phyloP scores from a whole-genome alignment of 371 early-diverging fungal species.

The Parasitella parasitica region DNA sequence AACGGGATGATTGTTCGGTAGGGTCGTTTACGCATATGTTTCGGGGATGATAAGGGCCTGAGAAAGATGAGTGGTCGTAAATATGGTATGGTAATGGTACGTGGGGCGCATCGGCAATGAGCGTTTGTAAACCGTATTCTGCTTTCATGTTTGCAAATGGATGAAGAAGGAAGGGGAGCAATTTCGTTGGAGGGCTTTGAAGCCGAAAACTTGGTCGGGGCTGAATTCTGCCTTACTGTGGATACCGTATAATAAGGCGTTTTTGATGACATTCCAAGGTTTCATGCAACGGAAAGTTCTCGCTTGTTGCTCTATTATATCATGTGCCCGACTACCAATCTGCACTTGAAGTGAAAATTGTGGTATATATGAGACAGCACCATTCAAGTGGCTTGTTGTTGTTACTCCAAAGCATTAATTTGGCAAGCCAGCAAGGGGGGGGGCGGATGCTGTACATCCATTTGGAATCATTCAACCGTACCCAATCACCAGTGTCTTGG shows the following conservation, averaged over 20 bases:
- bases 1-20: conserved; percentile 77
- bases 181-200: neutral
- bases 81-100: conserved; percentile 51
- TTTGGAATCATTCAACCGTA: neutral
- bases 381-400: neutral
- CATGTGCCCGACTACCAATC: neutral
- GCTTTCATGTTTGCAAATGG: conserved; percentile 1
- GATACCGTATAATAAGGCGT: neutral
- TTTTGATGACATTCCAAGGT: neutral
- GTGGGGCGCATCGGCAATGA: conserved; percentile 1
- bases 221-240: neutral
- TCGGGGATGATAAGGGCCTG: conserved; percentile 75
- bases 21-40: conserved; percentile 78
- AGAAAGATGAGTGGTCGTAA: conserved; percentile 70
- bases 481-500: conserved; percentile 1
- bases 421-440: neutral
- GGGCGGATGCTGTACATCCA: neutral
- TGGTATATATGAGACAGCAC: neutral
- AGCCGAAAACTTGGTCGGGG: neutral
- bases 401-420: conserved; percentile 1
- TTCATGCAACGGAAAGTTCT: neutral
- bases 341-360: no score
- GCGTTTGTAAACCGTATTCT: neutral
- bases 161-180: neutral
- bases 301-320: neutral